These are phyloP conservation scores for Erodium trifolium DNA, from an alignment of 441 rosid genomes.

Conservation along the genomic window DNA sequence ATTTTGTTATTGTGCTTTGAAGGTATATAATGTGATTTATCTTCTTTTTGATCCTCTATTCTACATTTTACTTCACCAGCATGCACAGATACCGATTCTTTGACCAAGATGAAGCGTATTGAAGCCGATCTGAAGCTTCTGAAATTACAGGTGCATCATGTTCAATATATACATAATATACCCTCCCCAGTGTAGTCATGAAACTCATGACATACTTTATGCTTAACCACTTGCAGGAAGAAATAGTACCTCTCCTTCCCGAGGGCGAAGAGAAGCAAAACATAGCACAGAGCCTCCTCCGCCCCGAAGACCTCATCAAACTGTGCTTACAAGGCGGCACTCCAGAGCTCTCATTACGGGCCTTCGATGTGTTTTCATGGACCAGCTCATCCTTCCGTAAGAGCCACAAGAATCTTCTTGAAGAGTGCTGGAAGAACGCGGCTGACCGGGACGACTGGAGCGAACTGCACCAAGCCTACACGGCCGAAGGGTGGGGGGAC, in stretches of 20 bases:
- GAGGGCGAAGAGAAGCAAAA: slow-evolving; percentile 27
- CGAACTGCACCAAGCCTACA: slow-evolving; percentile 47
- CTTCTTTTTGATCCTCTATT: slow-evolving; percentile 1
- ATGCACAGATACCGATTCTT: slow-evolving; percentile 42
- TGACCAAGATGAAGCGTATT: slow-evolving; percentile 49
- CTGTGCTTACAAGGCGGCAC: slow-evolving; percentile 50
- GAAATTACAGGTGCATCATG: slow-evolving; percentile 64
- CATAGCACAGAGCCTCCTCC: slow-evolving; percentile 35
- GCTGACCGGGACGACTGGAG: slow-evolving; percentile 79
- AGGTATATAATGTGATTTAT: neutral
- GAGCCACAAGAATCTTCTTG: slow-evolving; percentile 58
- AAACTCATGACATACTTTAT: slow-evolving; percentile 9
- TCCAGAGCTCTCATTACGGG: slow-evolving; percentile 45
- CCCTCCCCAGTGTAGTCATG: slow-evolving; percentile 1
- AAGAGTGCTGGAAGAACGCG: slow-evolving; percentile 85
- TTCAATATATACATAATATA: neutral
- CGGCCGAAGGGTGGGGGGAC: slow-evolving; percentile 76
- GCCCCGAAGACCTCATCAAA: slow-evolving; percentile 65
- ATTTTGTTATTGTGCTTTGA: no score
- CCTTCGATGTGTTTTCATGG: slow-evolving; percentile 86
- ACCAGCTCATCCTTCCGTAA: slow-evolving; percentile 68
- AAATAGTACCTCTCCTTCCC: slow-evolving; percentile 37
- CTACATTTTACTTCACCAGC: slow-evolving; percentile 14
- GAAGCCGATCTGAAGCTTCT: slow-evolving; percentile 84
- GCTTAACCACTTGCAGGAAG: slow-evolving; percentile 46